These are phyloP conservation scores for Corchorus olitorius DNA, from an alignment of 345 rosid genomes.

Conservation along the genomic window DNA sequence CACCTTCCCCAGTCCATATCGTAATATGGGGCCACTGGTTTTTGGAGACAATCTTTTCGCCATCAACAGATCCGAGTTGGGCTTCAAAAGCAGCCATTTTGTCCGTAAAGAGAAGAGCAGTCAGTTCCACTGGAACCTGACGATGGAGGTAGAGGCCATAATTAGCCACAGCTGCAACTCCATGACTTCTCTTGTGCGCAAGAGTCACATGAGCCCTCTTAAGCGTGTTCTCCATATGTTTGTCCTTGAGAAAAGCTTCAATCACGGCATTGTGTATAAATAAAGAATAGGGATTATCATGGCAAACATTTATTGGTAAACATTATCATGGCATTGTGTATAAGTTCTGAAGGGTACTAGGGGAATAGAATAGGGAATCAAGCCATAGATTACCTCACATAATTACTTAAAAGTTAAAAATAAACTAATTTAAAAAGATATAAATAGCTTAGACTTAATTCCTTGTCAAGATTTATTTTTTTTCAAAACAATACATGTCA, in stretches of 20 bases:
- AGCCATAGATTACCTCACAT: too few species aligned
- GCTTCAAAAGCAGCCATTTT: conserved; percentile 82
- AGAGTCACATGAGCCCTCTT: conserved; percentile 77
- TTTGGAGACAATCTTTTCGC: conserved; percentile 56
- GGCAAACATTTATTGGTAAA: neutral
- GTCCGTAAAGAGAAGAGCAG: conserved; percentile 66
- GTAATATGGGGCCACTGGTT: conserved; percentile 95
- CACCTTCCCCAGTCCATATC: conserved; percentile 78
- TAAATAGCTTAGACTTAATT: too few species aligned
- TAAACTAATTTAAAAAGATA: too few species aligned
- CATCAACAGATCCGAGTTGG: conserved; percentile 66
- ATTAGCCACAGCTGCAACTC: conserved; percentile 76
- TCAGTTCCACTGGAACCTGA: conserved; percentile 68
- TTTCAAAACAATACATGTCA: too few species aligned
- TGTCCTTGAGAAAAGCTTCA: conserved; percentile 57
- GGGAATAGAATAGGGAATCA: too few species aligned
- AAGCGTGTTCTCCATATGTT: conserved; percentile 49
- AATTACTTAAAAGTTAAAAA: too few species aligned
- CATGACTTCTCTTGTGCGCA: conserved; percentile 93
- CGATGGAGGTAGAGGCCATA: conserved; percentile 52
- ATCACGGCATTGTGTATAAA: too few species aligned
- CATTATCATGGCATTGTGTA: neutral
- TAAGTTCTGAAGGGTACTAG: neutral
- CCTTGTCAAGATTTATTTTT: too few species aligned
- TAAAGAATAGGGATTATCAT: too few species aligned